These are phyloP conservation scores for Cordyceps cateniannulata DNA, from an alignment of 2,329 filamentous ascomycete species.

Conservation along the genomic window DNA sequence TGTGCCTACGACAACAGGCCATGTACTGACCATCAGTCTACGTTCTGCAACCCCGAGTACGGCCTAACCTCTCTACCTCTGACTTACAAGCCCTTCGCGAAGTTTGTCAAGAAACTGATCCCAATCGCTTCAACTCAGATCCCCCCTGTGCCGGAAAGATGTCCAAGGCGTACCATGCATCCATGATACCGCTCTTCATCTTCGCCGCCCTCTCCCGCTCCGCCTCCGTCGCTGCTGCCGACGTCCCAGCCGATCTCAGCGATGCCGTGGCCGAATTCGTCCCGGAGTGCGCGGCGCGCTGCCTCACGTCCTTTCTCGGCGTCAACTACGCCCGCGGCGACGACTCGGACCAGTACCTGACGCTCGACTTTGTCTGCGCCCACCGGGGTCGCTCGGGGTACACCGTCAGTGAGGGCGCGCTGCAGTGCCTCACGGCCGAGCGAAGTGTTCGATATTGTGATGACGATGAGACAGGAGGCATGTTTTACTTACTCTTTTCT, in stretches of 20 bases:
- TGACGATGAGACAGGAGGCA: constrained; percentile 33
- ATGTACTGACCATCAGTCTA: neutral
- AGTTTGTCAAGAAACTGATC: too few species aligned
- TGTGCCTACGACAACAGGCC: neutral
- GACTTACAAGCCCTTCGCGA: too few species aligned
- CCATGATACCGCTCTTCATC: neutral
- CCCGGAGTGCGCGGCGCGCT: constrained; percentile 54
- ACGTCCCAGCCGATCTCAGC: constrained; percentile 23
- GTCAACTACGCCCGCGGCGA: constrained; percentile 45
- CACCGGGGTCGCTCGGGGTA: constrained; percentile 53
- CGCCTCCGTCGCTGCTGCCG: neutral
- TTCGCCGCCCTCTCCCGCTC: constrained; percentile 12
- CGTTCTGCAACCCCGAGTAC: neutral
- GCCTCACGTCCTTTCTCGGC: constrained; percentile 57
- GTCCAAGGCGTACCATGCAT: constrained; percentile 22
- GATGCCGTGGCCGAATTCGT: constrained; percentile 37
- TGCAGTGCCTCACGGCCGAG: constrained; percentile 59
- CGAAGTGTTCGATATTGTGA: constrained; percentile 44
- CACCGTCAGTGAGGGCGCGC: constrained; percentile 64
- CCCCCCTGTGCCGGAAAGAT: constrained; percentile 29
- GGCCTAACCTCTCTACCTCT: neutral
- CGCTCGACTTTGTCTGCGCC: constrained; percentile 59
- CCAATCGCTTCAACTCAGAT: constrained; percentile 24
- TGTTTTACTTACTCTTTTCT: neutral
- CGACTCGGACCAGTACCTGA: constrained; percentile 41